phyloP scores from a whole-genome alignment of 2,329 filamentous ascomycete species.

The Aureobasidium sp. region DNA sequence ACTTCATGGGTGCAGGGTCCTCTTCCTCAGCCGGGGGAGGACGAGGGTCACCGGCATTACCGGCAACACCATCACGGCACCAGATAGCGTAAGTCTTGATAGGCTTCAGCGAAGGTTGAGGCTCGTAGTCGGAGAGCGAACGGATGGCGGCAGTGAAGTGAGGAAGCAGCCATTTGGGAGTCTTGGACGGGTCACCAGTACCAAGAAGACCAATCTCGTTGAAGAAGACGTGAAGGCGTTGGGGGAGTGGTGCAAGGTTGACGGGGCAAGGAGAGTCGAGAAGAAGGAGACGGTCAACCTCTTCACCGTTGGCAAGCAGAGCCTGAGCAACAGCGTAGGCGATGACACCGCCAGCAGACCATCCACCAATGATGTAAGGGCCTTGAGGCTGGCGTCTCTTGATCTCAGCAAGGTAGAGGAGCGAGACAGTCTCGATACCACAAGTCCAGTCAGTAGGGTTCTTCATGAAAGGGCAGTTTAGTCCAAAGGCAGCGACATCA shows the following conservation, averaged over 20 bases:
- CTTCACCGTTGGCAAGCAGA: conserved; percentile 39
- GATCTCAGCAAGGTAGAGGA: conserved; percentile 60
- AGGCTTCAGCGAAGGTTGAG: conserved; percentile 52
- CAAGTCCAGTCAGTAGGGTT: conserved; percentile 56
- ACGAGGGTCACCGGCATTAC: conserved; percentile 54
- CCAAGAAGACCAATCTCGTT: conserved; percentile 63
- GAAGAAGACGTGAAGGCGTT: conserved; percentile 61
- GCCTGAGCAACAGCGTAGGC: conserved; percentile 44
- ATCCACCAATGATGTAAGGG: conserved; percentile 46
- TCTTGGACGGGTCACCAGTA: conserved; percentile 48
- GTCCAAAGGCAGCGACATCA: conserved; percentile 43
- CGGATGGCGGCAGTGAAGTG: conserved; percentile 63
- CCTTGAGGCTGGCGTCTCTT: conserved; percentile 60
- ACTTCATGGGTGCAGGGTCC: conserved; percentile 48
- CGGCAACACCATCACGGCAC: conserved; percentile 66
- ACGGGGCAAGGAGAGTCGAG: conserved; percentile 47
- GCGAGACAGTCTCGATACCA: conserved; percentile 55
- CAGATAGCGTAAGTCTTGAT: conserved; percentile 59
- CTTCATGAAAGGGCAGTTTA: conserved; percentile 66
- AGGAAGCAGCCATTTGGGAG: conserved; percentile 63
- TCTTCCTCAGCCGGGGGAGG: conserved; percentile 53
- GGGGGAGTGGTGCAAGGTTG: conserved; percentile 41
- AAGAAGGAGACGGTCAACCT: conserved; percentile 42
- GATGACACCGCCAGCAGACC: conserved; percentile 48
- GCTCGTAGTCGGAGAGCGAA: conserved; percentile 60